Evolutionary conservation across 495 filamentous ascomycete species (phyloP).

Genomic region (Bryoglossum gracile): DNA sequence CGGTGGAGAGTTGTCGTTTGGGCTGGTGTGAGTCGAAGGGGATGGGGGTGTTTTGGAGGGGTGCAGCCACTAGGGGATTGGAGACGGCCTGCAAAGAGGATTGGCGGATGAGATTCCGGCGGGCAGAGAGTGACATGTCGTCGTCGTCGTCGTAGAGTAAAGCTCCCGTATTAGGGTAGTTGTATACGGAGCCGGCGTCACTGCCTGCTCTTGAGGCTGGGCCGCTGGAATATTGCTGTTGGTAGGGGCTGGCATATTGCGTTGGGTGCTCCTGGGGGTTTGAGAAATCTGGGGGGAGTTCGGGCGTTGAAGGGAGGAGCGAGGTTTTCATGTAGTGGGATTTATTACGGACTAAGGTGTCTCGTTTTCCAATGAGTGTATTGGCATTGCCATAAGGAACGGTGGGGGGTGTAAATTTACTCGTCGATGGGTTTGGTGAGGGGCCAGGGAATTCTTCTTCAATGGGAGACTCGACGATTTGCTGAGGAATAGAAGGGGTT

Average conservation of each 20-base stretch:
- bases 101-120: slow-evolving; percentile 47
- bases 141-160: slow-evolving; percentile 43
- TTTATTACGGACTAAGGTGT: slow-evolving; percentile 50
- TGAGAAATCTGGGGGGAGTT: not conserved
- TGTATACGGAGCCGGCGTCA: slow-evolving; percentile 21
- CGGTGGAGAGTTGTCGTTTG: slow-evolving; percentile 32
- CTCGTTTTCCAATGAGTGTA: slow-evolving; percentile 57
- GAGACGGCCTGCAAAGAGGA: slow-evolving; percentile 26
- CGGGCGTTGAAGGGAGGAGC: slow-evolving; percentile 26
- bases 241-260: slow-evolving; percentile 1
- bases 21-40: slow-evolving; percentile 54
- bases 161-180: slow-evolving; percentile 3
- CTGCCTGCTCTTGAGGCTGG: slow-evolving; percentile 10
- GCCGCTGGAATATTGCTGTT: slow-evolving; percentile 4
- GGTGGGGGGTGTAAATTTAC: slow-evolving; percentile 14
- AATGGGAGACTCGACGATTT: slow-evolving; percentile 35
- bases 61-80: slow-evolving; percentile 17
- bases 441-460: slow-evolving; percentile 30
- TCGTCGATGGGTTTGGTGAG: slow-evolving; percentile 14
- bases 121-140: slow-evolving; percentile 67
- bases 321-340: slow-evolving; percentile 19
- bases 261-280: no score
- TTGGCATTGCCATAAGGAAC: slow-evolving; percentile 27
- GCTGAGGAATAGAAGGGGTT: slow-evolving; percentile 34
- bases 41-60: slow-evolving; percentile 24